phyloP scores from a whole-genome alignment of 2,329 filamentous ascomycete genomes.

The Hymenoscyphus scutula region DNA sequence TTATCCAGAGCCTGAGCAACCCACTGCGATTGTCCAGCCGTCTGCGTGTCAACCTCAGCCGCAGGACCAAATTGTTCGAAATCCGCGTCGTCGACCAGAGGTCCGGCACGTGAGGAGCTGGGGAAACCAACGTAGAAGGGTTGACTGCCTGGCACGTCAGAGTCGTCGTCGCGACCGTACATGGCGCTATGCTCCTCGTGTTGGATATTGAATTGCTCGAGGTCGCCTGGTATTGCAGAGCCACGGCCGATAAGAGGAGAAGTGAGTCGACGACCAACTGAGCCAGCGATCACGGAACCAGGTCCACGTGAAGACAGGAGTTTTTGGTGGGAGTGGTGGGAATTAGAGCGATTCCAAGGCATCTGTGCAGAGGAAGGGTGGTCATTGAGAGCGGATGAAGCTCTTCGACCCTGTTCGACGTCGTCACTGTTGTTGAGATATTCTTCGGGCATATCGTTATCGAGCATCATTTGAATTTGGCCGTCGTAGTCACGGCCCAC shows the following conservation, averaged over 20 bases:
- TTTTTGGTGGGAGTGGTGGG: slow-evolving; percentile 48
- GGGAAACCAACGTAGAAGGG: slow-evolving; percentile 18
- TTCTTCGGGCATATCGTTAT: slow-evolving; percentile 32
- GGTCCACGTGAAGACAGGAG: slow-evolving; percentile 36
- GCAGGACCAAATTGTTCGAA: slow-evolving; percentile 44
- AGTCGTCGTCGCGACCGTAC: slow-evolving; percentile 29
- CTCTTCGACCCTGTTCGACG: slow-evolving; percentile 70
- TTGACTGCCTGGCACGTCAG: slow-evolving; percentile 8
- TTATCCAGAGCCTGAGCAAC: slow-evolving; percentile 51
- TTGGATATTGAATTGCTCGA: slow-evolving; percentile 25
- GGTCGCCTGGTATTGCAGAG: slow-evolving; percentile 27
- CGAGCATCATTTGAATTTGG: slow-evolving; percentile 41
- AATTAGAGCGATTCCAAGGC: slow-evolving; percentile 65
- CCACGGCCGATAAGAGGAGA: slow-evolving; percentile 58
- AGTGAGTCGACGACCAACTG: slow-evolving; percentile 47
- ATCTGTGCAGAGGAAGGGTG: slow-evolving; percentile 59
- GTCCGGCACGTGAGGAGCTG: slow-evolving; percentile 13
- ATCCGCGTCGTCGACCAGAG: slow-evolving; percentile 33
- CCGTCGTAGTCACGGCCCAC: slow-evolving; percentile 37
- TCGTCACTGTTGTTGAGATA: slow-evolving; percentile 42
- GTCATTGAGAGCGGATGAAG: slow-evolving; percentile 63
- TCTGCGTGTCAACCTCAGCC: slow-evolving; percentile 47
- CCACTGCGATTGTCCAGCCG: slow-evolving; percentile 46
- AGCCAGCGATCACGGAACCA: slow-evolving; percentile 17
- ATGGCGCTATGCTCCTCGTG: slow-evolving; percentile 26